Evolutionary conservation across 495 filamentous ascomycete species (phyloP), one percentile per base, ranked within the genome.

Genomic region (Aspergillus kassunensis): DNA sequence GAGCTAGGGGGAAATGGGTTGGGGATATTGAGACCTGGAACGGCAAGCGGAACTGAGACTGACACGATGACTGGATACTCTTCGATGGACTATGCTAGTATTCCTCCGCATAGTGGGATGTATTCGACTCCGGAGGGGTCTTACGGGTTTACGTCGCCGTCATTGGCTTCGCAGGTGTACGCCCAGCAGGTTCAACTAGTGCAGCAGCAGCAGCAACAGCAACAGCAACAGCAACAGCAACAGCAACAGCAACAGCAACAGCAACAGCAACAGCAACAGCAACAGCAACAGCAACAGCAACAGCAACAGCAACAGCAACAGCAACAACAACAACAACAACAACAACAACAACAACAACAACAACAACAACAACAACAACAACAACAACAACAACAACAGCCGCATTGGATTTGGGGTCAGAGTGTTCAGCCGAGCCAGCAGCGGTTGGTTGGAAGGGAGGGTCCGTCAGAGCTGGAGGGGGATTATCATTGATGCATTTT

Each of bases 391-490:
- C 12, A 44, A 44, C 29, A 50, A 37, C 18, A 62, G 53, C 54
- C 58, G 35, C 44, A 51, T 19, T 67, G 62, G 62, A 62, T 53
- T 15, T 70, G 63, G 67, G 66, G 65, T 53, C 10, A 41, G 24
- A 39, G 18, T 42, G 19, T 29, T 46, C 50, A 45, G 33, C 49
- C 47, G 29, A 23, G 34, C 21, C 54, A 49, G n/a, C n/a, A n/a
- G 52, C 18, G 23, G 11, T 42, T 40, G 13, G 43, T 44, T 19
- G 30, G 20, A 55, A 29, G 18, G 30, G 37, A 29, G 16, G 55
- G 18, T 0, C 68, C 68, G 2, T 62, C 55, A 3, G 68, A 71
- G 53, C 20, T 71, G 53, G 68, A 69, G 11, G 67, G 53, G 9
- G 25, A 49, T n/a, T 18, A 7, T 21, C 4, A n/a, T 18, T 51